A percentile compares a stretch with the other conserved stretches of the same genome.
These are phyloP conservation scores for Canna indica DNA, from an alignment of 176 grass and related monocot genomes.

Conservation along the genomic window DNA sequence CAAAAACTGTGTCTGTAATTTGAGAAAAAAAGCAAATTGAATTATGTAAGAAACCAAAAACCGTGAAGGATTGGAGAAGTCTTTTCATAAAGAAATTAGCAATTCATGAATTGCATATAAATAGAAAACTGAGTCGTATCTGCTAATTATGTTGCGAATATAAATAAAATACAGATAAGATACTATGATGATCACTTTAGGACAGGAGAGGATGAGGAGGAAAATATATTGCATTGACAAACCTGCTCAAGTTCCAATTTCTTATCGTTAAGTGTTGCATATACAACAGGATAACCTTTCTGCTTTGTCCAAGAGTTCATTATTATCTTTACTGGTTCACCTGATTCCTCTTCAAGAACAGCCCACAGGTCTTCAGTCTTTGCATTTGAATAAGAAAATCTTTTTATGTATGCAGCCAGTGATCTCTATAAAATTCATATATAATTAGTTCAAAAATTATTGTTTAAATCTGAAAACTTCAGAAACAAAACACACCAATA, in stretches of 20 bases:
- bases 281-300: constrained; percentile 81
- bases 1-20: constrained; percentile 77
- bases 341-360: constrained; percentile 77
- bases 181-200: no score
- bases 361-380: constrained; percentile 93
- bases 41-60: neutral
- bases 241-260: constrained; percentile 72
- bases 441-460: no score
- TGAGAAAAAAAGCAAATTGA: neutral
- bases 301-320: constrained; percentile 92
- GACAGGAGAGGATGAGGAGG: no score
- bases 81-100: no score
- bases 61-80: no score
- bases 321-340: constrained; percentile 69
- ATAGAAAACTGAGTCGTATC: no score
- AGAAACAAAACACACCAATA: no score
- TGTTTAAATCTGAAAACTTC: no score
- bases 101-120: no score
- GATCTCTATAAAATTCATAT: constrained; percentile 35
- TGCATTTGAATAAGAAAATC: constrained; percentile 79
- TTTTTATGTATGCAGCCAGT: constrained; percentile 68
- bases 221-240: neutral
- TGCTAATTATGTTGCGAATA: no score
- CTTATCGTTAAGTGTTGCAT: constrained; percentile 37
- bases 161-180: no score